Percentiles rank a stretch among this genome's conserved stretches.
phyloP scores from a whole-genome alignment of 768 basidiomycete species.

The Mycena venus region DNA sequence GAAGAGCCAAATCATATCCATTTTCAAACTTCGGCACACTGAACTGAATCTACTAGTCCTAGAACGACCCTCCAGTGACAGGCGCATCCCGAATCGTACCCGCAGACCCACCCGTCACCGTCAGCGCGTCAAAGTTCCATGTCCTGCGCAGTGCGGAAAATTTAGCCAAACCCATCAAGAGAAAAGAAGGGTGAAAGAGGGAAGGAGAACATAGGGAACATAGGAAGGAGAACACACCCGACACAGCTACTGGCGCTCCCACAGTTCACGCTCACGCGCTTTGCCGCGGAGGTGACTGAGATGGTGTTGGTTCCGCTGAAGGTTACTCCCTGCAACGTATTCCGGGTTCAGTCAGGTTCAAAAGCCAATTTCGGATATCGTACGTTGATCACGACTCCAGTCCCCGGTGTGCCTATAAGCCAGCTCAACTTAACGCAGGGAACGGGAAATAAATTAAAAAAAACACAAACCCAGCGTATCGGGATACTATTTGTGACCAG shows the following conservation, averaged over 20 bases:
- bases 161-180: conserved; percentile 8
- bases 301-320: conserved; percentile 34
- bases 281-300: conserved; percentile 24
- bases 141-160: conserved; percentile 10
- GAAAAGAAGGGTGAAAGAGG: background rate
- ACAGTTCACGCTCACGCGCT: conserved; percentile 36
- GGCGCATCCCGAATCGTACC: conserved; percentile 31
- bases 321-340: conserved; percentile 27
- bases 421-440: background rate
- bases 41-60: conserved; percentile 9
- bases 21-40: conserved; percentile 5
- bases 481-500: no score
- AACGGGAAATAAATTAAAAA: background rate
- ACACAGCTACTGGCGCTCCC: conserved; percentile 30
- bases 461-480: conserved; percentile 25
- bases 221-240: conserved; percentile 22
- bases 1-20: background rate
- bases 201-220: background rate
- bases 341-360: background rate
- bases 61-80: conserved; percentile 35
- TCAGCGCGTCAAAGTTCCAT: conserved; percentile 34
- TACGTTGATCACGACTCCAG: conserved; percentile 35
- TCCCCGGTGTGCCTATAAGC: conserved; percentile 27
- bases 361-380: background rate
- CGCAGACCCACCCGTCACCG: conserved; percentile 31